phyloP scores from a whole-genome alignment of 2,329 filamentous ascomycete species.

The Aspergillus sp. region DNA sequence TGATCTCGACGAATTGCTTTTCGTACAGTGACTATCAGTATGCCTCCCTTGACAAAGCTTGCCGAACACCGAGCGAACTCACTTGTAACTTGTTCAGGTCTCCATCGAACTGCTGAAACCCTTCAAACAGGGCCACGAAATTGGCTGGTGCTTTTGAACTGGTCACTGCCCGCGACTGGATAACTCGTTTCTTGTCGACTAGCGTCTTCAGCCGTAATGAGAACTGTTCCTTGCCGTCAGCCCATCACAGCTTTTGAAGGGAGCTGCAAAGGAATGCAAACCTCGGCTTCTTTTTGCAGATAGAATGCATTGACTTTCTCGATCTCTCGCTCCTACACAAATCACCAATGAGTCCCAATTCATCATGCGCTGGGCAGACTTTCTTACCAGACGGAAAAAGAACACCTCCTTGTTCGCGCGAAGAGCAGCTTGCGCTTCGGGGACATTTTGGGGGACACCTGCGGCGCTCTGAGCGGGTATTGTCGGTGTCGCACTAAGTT shows the following conservation, averaged over 20 bases:
- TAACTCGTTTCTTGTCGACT: slow-evolving; percentile 89
- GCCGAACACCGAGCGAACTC: slow-evolving; percentile 22
- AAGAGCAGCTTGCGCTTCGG: slow-evolving; percentile 82
- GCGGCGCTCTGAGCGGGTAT: slow-evolving; percentile 73
- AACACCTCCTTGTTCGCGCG: slow-evolving; percentile 98
- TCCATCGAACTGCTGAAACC: slow-evolving; percentile 94
- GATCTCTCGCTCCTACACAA: slow-evolving; percentile 81
- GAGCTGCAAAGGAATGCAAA: slow-evolving; percentile 47
- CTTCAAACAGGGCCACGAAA: slow-evolving; percentile 93
- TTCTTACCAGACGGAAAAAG: slow-evolving; percentile 88
- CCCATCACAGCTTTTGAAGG: not conserved
- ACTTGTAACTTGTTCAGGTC: slow-evolving; percentile 91
- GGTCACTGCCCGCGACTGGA: slow-evolving; percentile 75
- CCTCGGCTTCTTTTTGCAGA: slow-evolving; percentile 95
- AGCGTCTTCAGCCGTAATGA: slow-evolving; percentile 90
- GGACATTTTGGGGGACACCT: slow-evolving; percentile 43
- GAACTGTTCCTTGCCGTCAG: slow-evolving; percentile 59
- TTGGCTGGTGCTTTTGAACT: slow-evolving; percentile 86
- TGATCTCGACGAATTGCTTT: slow-evolving; percentile 96
- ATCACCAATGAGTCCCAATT: slow-evolving; percentile 8
- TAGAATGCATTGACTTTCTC: slow-evolving; percentile 99
- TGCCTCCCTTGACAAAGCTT: not conserved
- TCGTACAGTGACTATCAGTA: slow-evolving; percentile 11
- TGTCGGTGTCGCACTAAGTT: slow-evolving; percentile 87
- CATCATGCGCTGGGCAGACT: not conserved